Conservation (phyloP, 306 rosid species). For the Morella rubra region DNA sequence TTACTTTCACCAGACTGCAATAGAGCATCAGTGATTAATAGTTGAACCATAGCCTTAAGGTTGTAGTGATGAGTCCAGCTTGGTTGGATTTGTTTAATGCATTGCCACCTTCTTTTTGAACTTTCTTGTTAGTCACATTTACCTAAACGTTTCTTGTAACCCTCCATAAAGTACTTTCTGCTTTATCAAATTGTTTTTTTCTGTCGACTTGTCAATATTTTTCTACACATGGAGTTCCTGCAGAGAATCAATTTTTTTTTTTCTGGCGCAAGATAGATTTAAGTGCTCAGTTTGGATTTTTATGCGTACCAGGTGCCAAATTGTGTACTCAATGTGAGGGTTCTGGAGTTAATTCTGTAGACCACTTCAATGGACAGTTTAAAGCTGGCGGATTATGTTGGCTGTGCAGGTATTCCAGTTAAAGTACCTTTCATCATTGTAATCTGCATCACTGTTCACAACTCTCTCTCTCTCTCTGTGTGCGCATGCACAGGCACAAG, state of each 20-base stretch:
- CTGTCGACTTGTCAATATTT: background rate
- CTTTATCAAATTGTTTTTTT: background rate
- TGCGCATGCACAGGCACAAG: background rate
- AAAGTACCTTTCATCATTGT: conserved; percentile 1
- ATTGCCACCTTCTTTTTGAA: background rate
- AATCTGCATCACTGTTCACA: background rate
- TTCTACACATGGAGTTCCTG: background rate
- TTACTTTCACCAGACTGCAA: background rate
- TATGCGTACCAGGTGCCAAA: conserved; percentile 57
- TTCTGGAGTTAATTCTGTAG: conserved; percentile 74
- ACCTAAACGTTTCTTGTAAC: background rate
- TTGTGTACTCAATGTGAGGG: conserved; percentile 78
- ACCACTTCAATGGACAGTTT: conserved; percentile 90
- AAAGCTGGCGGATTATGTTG: conserved; percentile 95
- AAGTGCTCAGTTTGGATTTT: too few relatives aligned
- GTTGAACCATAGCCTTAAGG: background rate
- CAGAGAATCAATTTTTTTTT: background rate
- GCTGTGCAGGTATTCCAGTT: conserved; percentile 81
- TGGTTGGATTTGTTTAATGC: background rate
- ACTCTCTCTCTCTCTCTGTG: conserved; percentile 5
- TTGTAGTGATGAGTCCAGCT: background rate
- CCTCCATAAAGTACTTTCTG: background rate
- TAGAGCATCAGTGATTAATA: background rate
- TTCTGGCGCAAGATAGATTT: too few relatives aligned
- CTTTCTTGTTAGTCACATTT: background rate